Base-by-base conservation (phyloP, 177 flowering plant species). In the Vitis hybrid region DNA sequence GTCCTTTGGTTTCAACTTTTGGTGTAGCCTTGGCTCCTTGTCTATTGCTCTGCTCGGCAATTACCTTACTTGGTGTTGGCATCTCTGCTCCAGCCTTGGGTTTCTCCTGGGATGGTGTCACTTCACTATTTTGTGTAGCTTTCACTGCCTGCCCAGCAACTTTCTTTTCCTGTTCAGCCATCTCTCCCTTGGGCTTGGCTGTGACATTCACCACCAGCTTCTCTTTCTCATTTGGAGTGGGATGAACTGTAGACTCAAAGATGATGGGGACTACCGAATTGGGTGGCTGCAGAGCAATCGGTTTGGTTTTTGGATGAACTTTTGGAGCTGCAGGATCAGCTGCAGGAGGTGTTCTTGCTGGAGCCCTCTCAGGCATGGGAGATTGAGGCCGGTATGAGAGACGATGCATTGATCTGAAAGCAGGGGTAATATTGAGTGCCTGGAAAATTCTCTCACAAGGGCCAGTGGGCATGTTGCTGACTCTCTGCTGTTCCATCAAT, bases 381-480 rank as follows among this genome's bases (percentile, higher is more conserved):
- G 33, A 39, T 14, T 69, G 65, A 2, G 66, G 55, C 12, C 39
- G 61, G 16, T 29, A 13, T 19, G 82, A 60, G 39, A 69, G 62
- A 11, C 72, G 75, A 5, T 70, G 74, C 45, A 59, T 69, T 10
- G 76, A 13, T 22, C 10, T 49, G 66, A 55, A 26, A 33, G 75
- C 52, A 66, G 76, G 69, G 55, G 15, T 33, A 31, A 29, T 11
- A 51, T 60, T 60, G 53, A 80, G 2, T 29, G 76, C 75, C 39
- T 60, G 70, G 50, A 62, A 76, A 8, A 80, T 71, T 69, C 72
- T 83, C 59, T 78, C 81, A 67, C 79, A 78, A 11, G 64, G 64
- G 33, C 71, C 74, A 10, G 13, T 13, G 4, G 75, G 67, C 31
- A 53, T 53, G 9, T 78, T 48, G 49, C 21, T 26, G 11, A 19